Base-by-base conservation (phyloP, 495 filamentous ascomycete genomes). In the Evansstolkia leycettana region DNA sequence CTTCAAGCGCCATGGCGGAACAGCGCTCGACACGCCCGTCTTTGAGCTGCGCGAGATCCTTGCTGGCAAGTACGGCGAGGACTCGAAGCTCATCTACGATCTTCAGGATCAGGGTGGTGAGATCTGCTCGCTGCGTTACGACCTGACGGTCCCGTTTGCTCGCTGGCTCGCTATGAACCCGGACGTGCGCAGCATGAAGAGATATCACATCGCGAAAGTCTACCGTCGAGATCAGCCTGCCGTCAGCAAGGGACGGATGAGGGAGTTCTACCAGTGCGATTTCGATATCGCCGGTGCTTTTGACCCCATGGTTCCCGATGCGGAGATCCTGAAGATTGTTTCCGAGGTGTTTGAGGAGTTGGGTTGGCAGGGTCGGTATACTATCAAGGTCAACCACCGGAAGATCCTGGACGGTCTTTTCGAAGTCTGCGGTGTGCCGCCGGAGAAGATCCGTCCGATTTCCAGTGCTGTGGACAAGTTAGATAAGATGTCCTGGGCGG, bases 261-360 rank as follows among this genome's bases (percentile, higher is more conserved):
- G 90, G 40, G 89, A 98, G 58, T 94, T 98, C 60, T 93, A 92
- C 58, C 89, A 96, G 65, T 94, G 88, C 59, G 89, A 96, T 59
- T 93, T 95, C 52, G 89, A 96, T 56, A 86, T 95, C 62, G 89
- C 89, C 16, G 89, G 88, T 40, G 57, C 64, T 20, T 92, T 84
- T 55, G 89, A 95, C 49, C 55, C 81, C n/a, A 95, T 96, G 89
- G 66, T 95, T 15, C 84, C 89, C 30, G 89, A 95, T 57, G 84
- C 89, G n/a, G 89, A 95, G 64, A 79, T 94, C 36, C 57, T 96
- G 39, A 63, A 80, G 28, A 86, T 94, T 40, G 72, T 83, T 14
- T 77, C 67, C 48, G 88, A 96, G 53, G 78, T 94, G 10, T 93
- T 96, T 42, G 78, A 88, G 46, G 60, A 57, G 40, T 64, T 96